phyloP scores from a whole-genome alignment of 306 rosid species.

The Sechiopsis laciniata region DNA sequence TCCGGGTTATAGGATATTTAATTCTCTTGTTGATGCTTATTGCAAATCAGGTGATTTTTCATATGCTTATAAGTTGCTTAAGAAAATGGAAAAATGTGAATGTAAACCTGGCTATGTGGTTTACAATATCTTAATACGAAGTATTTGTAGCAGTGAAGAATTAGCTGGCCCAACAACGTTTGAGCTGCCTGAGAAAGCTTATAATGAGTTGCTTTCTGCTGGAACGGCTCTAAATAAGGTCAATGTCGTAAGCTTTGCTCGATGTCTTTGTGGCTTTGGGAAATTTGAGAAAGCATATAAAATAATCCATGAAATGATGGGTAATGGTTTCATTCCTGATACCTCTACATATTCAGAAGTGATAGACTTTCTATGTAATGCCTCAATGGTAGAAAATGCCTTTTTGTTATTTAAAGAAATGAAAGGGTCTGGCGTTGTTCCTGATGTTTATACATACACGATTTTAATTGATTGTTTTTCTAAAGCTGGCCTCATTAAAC shows the following conservation, averaged over 20 bases:
- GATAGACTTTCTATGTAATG: conserved; percentile 64
- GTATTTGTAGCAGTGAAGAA: conserved; percentile 50
- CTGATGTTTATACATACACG: conserved; percentile 77
- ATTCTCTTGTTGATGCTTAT: conserved; percentile 68
- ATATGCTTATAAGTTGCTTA: conserved; percentile 67
- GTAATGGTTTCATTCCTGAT: conserved; percentile 72
- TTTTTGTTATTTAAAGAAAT: conserved; percentile 63
- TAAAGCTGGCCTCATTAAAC: conserved; percentile 72
- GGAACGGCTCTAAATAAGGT: conserved; percentile 66
- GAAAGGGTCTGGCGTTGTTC: conserved; percentile 62
- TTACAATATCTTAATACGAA: conserved; percentile 69
- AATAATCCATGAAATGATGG: conserved; percentile 69
- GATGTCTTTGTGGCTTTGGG: conserved; percentile 70
- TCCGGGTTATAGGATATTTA: conserved; percentile 62
- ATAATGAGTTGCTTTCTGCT: conserved; percentile 59
- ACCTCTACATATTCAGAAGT: conserved; percentile 71
- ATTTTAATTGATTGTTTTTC: conserved; percentile 73
- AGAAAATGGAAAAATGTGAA: conserved; percentile 56
- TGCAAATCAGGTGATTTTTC: conserved; percentile 57
- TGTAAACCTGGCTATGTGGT: conserved; percentile 62
- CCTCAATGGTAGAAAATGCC: conserved; percentile 72
- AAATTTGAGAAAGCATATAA: conserved; percentile 65
- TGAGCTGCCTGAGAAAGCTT: conserved; percentile 70
- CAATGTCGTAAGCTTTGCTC: conserved; percentile 59
- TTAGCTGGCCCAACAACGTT: conserved; percentile 42